phyloP scores from a whole-genome alignment of 2,329 filamentous ascomycete genomes.

The Cytospora mali region DNA sequence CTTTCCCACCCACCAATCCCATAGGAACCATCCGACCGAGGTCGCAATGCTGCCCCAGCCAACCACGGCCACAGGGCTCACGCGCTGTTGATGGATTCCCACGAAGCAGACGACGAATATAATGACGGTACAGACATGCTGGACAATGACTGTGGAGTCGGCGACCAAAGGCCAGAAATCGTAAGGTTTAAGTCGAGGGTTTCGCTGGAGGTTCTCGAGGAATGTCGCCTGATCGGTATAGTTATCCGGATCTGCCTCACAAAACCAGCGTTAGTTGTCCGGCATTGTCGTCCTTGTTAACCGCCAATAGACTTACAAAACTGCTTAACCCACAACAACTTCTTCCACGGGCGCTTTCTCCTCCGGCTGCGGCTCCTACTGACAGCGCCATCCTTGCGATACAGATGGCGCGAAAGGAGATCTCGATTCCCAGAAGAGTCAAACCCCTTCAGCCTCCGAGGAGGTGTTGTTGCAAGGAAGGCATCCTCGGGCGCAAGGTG shows the following conservation, averaged over 20 bases:
- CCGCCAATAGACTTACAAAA: constrained; percentile 67
- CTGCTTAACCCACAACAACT: constrained; percentile 97
- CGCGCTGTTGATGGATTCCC: constrained; percentile 81
- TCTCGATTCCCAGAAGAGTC: constrained; percentile 37
- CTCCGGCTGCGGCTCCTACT: constrained; percentile 67
- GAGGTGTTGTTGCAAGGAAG: constrained; percentile 65
- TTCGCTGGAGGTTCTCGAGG: constrained; percentile 91
- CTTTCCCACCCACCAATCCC: constrained; percentile 86
- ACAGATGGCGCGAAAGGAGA: constrained; percentile 42
- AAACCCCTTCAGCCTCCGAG: constrained; percentile 52
- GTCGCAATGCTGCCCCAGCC: constrained; percentile 82
- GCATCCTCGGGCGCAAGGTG: constrained; percentile 85
- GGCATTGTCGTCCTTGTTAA: not conserved
- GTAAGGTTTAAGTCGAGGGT: constrained; percentile 90
- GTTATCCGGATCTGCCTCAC: constrained; percentile 81
- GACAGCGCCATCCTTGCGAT: constrained; percentile 52
- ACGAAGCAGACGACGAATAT: constrained; percentile 95
- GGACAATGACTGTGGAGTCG: constrained; percentile 93
- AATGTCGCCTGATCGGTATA: constrained; percentile 98
- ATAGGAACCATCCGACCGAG: constrained; percentile 84
- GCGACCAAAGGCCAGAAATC: constrained; percentile 97
- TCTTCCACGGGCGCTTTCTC: constrained; percentile 83
- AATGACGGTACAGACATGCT: constrained; percentile 92
- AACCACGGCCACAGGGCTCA: constrained; percentile 89
- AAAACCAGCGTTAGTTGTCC: not conserved